phyloP scores from a whole-genome alignment of 2,329 filamentous ascomycete genomes.

The Triangularia verruculosa region DNA sequence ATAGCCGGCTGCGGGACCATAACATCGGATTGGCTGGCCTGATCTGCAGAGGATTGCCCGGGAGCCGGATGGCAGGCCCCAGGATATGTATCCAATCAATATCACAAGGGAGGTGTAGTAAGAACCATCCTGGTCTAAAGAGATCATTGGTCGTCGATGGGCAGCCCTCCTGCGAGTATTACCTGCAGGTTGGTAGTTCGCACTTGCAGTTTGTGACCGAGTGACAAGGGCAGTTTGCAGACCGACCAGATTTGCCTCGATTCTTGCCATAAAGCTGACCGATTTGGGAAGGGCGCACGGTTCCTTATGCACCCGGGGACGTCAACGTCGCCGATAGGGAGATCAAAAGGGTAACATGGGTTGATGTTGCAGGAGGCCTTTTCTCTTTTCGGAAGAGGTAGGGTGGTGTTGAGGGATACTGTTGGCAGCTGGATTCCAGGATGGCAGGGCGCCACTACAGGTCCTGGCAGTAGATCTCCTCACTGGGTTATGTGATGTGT shows the following conservation, averaged over 20 bases:
- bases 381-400: neutral
- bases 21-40: neutral
- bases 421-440: slow-evolving; percentile 4
- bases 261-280: neutral
- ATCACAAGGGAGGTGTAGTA: neutral
- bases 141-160: neutral
- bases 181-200: neutral
- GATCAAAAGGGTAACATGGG: neutral
- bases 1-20: neutral
- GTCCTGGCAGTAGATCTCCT: neutral
- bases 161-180: neutral
- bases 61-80: neutral
- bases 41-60: neutral
- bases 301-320: neutral
- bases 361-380: neutral
- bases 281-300: neutral
- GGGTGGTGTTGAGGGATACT: neutral
- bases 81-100: neutral
- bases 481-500: neutral
- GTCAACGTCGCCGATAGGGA: neutral
- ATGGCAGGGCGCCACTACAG: neutral
- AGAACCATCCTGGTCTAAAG: neutral
- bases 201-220: neutral
- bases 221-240: neutral
- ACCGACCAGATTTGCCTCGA: neutral